Base-by-base conservation (phyloP, 441 rosid genomes). In the Gossypium davidsonii region DNA sequence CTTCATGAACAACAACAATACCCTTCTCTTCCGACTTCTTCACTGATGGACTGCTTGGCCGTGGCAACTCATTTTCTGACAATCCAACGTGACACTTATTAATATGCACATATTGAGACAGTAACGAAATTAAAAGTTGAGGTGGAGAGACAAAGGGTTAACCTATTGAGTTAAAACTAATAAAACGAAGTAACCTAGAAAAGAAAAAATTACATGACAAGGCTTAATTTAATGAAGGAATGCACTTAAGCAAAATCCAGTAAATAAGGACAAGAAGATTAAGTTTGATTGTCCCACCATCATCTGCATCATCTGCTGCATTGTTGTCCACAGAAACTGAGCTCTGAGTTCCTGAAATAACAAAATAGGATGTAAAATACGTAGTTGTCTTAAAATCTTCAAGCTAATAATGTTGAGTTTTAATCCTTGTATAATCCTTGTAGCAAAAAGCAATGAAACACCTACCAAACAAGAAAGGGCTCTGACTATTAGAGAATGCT, bases 1-100 rank as follows among this genome's bases (percentile, higher is more conserved):
- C 95, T 82, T 95, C 97, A 83, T 95, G 97, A 76, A 91, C 95
- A 18, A 88, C 85, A 71, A 84, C 75, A 65, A 89, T 79, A 64
- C 98, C 98, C 79, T 86, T 82, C 80, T 95, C 99, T 79, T 88
- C 92, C 14, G 91, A 78, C 83, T 90, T 95, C 83, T 95, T 88
- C 71, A 95, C 83, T 44, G 99, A 95, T 77, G 99, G 97, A 77
- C 98, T 93, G 85, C 93, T 84, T 72, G 99, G 99, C 72, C 83
- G 91, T 77, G 89, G 89, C 70, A 67, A 57, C 51, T 91, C 93
- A 73, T 88, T 88, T 79, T 84, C 98, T 91, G 86, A 75, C 34
- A 18, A 66, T 59, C 65, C 73, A 63, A 70, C 80, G 68, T 8
- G 61, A 73, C 55, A 76, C 14, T 62, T 42, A 53, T 59, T 26